A percentile compares a stretch with the other conserved stretches of the same genome.
These are phyloP conservation scores for Colletotrichum caudatum DNA, from an alignment of 2,329 filamentous ascomycete species.

Conservation along the genomic window DNA sequence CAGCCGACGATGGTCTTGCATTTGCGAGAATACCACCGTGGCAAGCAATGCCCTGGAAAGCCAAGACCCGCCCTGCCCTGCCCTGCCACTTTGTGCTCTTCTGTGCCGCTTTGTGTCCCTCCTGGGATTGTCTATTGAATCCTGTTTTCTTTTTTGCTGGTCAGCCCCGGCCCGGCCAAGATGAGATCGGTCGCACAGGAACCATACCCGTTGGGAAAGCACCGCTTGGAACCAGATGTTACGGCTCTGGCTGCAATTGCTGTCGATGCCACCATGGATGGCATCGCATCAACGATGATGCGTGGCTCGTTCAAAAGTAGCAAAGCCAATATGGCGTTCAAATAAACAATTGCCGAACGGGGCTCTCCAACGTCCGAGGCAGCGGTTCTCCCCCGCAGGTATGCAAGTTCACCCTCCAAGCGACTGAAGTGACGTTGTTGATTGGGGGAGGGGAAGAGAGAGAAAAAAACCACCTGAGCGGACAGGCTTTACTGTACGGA, in stretches of 20 bases:
- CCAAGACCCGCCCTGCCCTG: neutral
- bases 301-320: neutral
- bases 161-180: constrained; percentile 27
- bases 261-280: neutral
- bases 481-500: neutral
- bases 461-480: constrained; percentile 1
- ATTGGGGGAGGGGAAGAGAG: no score
- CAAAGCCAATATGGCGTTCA: no score
- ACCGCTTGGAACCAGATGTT: neutral
- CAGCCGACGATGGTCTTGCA: constrained; percentile 2
- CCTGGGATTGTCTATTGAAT: constrained; percentile 2
- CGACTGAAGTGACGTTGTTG: constrained; percentile 27
- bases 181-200: constrained; percentile 24
- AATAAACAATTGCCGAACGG: neutral
- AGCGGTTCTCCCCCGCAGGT: neutral
- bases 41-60: constrained; percentile 18
- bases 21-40: constrained; percentile 6
- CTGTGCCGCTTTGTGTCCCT: constrained; percentile 14
- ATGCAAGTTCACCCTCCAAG: constrained; percentile 1
- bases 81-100: constrained; percentile 12
- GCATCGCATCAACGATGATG: neutral
- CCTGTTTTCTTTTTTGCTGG: constrained; percentile 10
- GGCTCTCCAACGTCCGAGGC: neutral
- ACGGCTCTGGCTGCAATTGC: neutral
- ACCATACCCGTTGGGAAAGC: constrained; percentile 17